Percentiles rank a stretch among this genome's conserved stretches.
These are phyloP conservation scores for Russula virescens DNA, from an alignment of 768 basidiomycete species.

Conservation along the genomic window DNA sequence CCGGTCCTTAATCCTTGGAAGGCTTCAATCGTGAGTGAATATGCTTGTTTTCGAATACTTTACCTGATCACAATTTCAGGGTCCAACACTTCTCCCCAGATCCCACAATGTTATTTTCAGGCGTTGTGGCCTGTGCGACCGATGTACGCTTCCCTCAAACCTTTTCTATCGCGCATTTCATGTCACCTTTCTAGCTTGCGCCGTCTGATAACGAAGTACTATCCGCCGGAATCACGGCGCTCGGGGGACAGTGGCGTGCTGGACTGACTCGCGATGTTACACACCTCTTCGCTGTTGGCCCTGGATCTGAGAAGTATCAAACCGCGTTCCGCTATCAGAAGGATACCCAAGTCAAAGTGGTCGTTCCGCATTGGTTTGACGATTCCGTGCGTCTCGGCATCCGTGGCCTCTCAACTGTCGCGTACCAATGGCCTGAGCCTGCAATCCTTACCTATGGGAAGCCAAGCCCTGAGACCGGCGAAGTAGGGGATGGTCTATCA, in stretches of 20 bases:
- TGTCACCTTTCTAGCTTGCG: slow-evolving; percentile 41
- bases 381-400: slow-evolving; percentile 55
- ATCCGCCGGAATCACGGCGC: slow-evolving; percentile 60
- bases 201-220: slow-evolving; percentile 65
- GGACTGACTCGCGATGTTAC: slow-evolving; percentile 82
- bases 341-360: slow-evolving; percentile 52
- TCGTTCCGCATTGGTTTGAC: slow-evolving; percentile 94
- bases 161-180: not conserved
- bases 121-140: slow-evolving; percentile 65
- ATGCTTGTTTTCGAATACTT: too few species aligned
- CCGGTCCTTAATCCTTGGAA: slow-evolving; percentile 20
- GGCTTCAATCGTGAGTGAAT: slow-evolving; percentile 18
- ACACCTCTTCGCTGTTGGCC: slow-evolving; percentile 65
- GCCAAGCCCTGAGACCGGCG: slow-evolving; percentile 22
- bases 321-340: slow-evolving; percentile 53
- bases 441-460: slow-evolving; percentile 37
- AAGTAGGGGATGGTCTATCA: slow-evolving; percentile 25
- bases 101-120: slow-evolving; percentile 76
- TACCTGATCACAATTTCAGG: not conserved
- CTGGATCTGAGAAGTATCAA: slow-evolving; percentile 40
- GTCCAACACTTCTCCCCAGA: slow-evolving; percentile 64
- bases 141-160: slow-evolving; percentile 41
- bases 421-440: slow-evolving; percentile 75
- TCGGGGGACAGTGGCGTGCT: slow-evolving; percentile 77
- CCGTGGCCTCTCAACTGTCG: slow-evolving; percentile 42